These are phyloP conservation scores for Chaetomium cochliodes DNA, from an alignment of 495 filamentous ascomycete species.

Conservation along the genomic window DNA sequence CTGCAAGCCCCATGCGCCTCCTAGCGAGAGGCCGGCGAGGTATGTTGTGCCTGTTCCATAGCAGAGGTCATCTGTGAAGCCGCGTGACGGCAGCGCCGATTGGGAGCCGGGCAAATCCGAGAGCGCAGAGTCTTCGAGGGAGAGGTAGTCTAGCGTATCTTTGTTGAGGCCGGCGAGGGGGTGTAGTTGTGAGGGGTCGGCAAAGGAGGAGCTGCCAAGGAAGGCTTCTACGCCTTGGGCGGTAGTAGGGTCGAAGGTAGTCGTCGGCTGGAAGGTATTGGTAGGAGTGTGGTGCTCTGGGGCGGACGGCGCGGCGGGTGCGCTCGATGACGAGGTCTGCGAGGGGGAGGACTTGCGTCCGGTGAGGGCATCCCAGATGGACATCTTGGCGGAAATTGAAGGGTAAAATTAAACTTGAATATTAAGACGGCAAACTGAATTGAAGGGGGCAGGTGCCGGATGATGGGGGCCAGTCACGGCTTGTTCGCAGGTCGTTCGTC, in stretches of 20 bases:
- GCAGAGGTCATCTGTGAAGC: constrained; percentile 97
- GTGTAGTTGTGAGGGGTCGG: constrained; percentile 84
- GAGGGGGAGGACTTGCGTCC: constrained; percentile 69
- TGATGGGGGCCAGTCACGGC: constrained; percentile 16
- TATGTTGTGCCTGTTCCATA: constrained; percentile 96
- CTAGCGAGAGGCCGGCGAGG: constrained; percentile 76
- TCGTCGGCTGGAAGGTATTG: constrained; percentile 52
- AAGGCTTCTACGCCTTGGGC: constrained; percentile 81
- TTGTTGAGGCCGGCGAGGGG: constrained; percentile 93
- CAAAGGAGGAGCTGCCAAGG: constrained; percentile 63
- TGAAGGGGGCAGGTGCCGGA: constrained; percentile 8
- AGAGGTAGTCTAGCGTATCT: constrained; percentile 87
- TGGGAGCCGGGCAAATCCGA: constrained; percentile 83
- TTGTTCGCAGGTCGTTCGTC: constrained; percentile 12
- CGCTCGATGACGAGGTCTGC: constrained; percentile 35
- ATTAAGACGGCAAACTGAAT: constrained; percentile 2
- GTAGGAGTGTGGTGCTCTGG: constrained; percentile 29
- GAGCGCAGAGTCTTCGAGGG: constrained; percentile 86
- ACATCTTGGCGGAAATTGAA: constrained; percentile 46
- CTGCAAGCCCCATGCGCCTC: constrained; percentile 85
- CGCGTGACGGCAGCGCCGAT: constrained; percentile 86
- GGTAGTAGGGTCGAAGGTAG: constrained; percentile 63
- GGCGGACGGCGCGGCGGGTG: constrained; percentile 29
- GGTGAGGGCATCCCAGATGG: constrained; percentile 81
- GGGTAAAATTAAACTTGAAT: background rate